A percentile compares a stretch with the other conserved stretches of the same genome.
Evolutionary conservation across 148 eudicot genomes (phyloP).

Genomic region (Camellia japonica): DNA sequence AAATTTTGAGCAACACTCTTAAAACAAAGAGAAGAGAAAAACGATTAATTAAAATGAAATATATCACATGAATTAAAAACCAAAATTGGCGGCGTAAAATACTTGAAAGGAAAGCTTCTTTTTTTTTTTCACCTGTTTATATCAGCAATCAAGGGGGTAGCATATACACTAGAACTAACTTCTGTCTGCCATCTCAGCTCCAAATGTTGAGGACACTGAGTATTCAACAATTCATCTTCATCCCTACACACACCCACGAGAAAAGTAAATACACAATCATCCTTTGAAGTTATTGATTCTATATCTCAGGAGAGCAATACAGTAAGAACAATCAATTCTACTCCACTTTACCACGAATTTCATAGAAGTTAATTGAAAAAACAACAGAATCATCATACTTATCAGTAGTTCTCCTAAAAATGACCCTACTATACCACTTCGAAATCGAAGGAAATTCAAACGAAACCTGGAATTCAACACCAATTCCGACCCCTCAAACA

Average conservation of each 20-base stretch:
- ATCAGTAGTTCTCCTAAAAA: not conserved
- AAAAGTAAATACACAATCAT: not conserved
- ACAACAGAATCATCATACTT: not conserved
- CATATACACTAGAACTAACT: slow-evolving; percentile 97
- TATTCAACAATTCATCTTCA: slow-evolving; percentile 78
- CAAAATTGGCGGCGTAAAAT: not conserved
- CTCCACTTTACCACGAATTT: not conserved
- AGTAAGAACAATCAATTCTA: not conserved
- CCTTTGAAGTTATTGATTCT: not conserved
- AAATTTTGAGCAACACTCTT: not conserved
- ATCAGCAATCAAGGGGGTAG: slow-evolving; percentile 92
- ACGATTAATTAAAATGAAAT: not conserved
- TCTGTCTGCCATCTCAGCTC: slow-evolving; percentile 96
- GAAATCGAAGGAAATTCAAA: not conserved
- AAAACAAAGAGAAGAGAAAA: not conserved
- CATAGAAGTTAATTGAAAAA: not conserved
- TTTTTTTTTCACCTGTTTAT: slow-evolving; percentile 72
- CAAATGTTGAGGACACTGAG: slow-evolving; percentile 89
- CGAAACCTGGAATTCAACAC: not conserved
- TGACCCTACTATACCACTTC: not conserved
- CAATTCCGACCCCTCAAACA: not conserved
- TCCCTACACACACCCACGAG: slow-evolving; percentile 47
- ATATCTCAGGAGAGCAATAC: not conserved
- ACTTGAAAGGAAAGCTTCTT: not conserved
- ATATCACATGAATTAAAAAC: not conserved